Evolutionary conservation across 345 rosid genomes (phyloP), one percentile per base, ranked within the genome.

Genomic region (Acer campestre): DNA sequence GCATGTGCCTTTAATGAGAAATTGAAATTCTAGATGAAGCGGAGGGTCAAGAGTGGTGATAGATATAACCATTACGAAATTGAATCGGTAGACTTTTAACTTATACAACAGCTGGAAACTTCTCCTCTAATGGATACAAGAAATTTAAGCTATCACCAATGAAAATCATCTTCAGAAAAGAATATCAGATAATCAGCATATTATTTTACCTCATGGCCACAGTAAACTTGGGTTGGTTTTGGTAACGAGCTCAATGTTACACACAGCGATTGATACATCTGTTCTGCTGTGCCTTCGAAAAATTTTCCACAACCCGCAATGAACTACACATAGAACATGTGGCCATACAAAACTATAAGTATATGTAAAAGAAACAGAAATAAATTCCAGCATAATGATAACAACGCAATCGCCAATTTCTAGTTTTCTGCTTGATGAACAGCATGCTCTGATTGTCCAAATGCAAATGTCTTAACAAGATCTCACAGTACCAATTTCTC

Each of bases 211-310:
- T 93, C 98, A 18, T 95, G 97, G 77, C 99, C 98, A 31, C 99
- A 95, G 81, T 89, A 95, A 69, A 95, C 86, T 82, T 83, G 89
- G 71, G 99, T 91, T 35, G 91, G 92, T 80, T 88, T 89, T 44
- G 98, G 98, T 84, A 95, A 84, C 42, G 99, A 90, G 53, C 89
- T 92, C 82, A 95, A 79, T n/a, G 95, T 95, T 70, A 90, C 92
- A 84, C 98, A 93, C 64, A 93, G 83, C 20, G 99, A 95, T 70
- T 92, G 93, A 84, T 95, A 84, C 99, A 95, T 95, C 83, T 95
- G 95, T 63, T 95, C 95, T 69, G 98, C 97, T 25, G 98, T 90
- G 77, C 98, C 98, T 89, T 95, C 98, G 10, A 92, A 93, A 84
- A 95, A 89, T 73, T 85, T 95, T 10, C 98, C 98, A 64, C 98